A percentile compares a stretch with the other conserved stretches of the same genome.
These are phyloP conservation scores for Circinella minor DNA, from an alignment of 371 early-diverging fungal genomes.

Conservation along the genomic window DNA sequence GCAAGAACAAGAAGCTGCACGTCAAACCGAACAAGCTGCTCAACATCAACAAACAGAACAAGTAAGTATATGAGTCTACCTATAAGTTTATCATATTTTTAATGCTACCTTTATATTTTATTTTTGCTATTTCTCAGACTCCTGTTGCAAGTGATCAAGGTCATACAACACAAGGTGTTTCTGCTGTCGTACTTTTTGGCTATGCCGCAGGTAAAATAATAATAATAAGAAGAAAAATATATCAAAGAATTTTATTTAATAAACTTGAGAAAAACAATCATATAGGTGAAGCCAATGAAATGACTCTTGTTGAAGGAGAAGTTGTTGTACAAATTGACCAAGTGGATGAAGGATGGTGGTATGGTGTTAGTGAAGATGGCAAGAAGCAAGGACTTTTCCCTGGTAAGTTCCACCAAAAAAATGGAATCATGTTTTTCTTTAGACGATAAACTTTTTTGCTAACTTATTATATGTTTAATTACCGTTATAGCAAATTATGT, in stretches of 20 bases:
- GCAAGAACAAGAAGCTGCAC: background rate
- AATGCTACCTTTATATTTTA: slow-evolving; percentile 23
- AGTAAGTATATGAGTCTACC: slow-evolving; percentile 2
- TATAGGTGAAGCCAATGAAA: slow-evolving; percentile 81
- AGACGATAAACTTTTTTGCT: no score
- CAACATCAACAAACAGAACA: slow-evolving; percentile 19
- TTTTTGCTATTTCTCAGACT: no score
- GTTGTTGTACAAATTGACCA: slow-evolving; percentile 69
- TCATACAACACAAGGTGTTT: slow-evolving; percentile 24
- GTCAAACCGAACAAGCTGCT: slow-evolving; percentile 15
- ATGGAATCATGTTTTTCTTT: background rate
- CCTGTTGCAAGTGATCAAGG: background rate
- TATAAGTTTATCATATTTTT: background rate
- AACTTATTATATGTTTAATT: background rate
- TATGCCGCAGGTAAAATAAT: slow-evolving; percentile 59
- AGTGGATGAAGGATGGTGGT: slow-evolving; percentile 92
- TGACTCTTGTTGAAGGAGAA: slow-evolving; percentile 85
- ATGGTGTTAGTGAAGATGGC: slow-evolving; percentile 80
- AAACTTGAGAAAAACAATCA: background rate
- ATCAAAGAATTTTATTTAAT: background rate
- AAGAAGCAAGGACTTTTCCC: slow-evolving; percentile 88
- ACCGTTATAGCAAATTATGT: slow-evolving; percentile 69
- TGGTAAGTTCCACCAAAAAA: slow-evolving; percentile 35
- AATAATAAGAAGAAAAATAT: background rate
- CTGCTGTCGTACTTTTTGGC: slow-evolving; percentile 74